phyloP scores from a whole-genome alignment of 2,329 filamentous ascomycete species.

The Fusarium sp. region DNA sequence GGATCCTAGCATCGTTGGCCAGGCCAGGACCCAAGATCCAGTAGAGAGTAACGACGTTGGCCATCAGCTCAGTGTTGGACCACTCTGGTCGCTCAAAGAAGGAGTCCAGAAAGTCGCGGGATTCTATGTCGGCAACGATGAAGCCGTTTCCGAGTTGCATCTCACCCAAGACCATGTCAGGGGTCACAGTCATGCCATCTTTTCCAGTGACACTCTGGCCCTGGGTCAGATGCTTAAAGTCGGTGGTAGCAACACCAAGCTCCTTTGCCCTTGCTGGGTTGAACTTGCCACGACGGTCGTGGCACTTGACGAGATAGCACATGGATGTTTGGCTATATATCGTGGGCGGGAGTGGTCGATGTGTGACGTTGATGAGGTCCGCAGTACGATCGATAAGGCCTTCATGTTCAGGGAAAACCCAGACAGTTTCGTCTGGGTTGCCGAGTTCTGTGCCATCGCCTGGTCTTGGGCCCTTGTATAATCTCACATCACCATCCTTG shows the following conservation, averaged over 20 bases:
- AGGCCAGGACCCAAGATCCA: constrained; percentile 83
- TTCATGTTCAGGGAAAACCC: constrained; percentile 41
- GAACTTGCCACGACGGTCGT: constrained; percentile 82
- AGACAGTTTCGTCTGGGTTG: constrained; percentile 41
- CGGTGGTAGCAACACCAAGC: constrained; percentile 66
- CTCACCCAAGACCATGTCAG: constrained; percentile 83
- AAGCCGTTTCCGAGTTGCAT: constrained; percentile 73
- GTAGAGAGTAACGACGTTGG: constrained; percentile 71
- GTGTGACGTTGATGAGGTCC: constrained; percentile 31
- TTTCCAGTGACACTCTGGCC: constrained; percentile 70
- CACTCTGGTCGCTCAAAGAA: constrained; percentile 78
- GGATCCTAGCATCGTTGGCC: constrained; percentile 66
- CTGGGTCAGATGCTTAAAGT: constrained; percentile 66
- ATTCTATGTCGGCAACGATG: constrained; percentile 80
- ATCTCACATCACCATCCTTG: constrained; percentile 68
- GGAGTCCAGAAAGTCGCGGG: constrained; percentile 70
- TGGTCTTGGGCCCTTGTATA: constrained; percentile 69
- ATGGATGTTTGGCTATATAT: constrained; percentile 71
- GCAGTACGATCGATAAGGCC: constrained; percentile 11
- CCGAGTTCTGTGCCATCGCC: constrained; percentile 25
- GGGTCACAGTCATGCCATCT: constrained; percentile 74
- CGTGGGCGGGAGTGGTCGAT: constrained; percentile 68
- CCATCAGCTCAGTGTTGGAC: constrained; percentile 69
- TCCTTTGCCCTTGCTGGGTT: constrained; percentile 67
- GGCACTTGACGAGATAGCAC: constrained; percentile 84